A percentile compares a stretch with the other conserved stretches of the same genome.
Evolutionary conservation across 2,329 filamentous ascomycete genomes (phyloP).

Genomic region (Neofusicoccum sp.): DNA sequence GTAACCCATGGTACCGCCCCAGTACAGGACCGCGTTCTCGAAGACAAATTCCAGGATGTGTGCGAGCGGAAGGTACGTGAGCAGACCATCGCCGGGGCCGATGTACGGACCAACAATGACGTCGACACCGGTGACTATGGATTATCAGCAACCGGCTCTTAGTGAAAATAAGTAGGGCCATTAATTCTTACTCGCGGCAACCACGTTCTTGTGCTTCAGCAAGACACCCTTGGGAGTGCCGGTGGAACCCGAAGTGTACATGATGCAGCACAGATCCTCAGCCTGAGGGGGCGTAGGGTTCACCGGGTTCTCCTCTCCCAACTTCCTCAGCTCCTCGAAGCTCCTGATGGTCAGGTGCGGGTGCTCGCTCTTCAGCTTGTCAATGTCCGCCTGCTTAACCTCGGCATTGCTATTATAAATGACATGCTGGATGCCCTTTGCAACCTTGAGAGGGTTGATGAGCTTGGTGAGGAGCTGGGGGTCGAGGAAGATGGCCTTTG

Average conservation of each 20-base stretch:
- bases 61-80: conserved; percentile 90
- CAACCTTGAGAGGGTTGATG: conserved; percentile 54
- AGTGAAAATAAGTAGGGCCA: conserved; percentile 19
- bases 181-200: conserved; percentile 66
- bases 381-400: conserved; percentile 52
- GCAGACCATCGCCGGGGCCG: conserved; percentile 71
- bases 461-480: conserved; percentile 64
- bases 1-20: conserved; percentile 91
- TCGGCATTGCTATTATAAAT: conserved; percentile 59
- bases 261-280: conserved; percentile 77
- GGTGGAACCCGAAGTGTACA: conserved; percentile 84
- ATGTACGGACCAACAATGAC: conserved; percentile 75
- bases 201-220: conserved; percentile 74
- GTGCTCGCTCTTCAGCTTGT: conserved; percentile 54
- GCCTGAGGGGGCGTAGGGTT: conserved; percentile 70
- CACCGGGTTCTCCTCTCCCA: conserved; percentile 64
- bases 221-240: conserved; percentile 86
- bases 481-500: conserved; percentile 83
- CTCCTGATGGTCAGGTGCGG: conserved; percentile 53
- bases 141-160: background rate
- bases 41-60: conserved; percentile 97
- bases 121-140: conserved; percentile 70
- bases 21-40: conserved; percentile 84
- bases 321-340: conserved; percentile 55
- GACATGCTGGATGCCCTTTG: conserved; percentile 56